Evolutionary conservation across 2,329 filamentous ascomycete genomes (phyloP).

Genomic region (Pseudogymnoascus sp.): DNA sequence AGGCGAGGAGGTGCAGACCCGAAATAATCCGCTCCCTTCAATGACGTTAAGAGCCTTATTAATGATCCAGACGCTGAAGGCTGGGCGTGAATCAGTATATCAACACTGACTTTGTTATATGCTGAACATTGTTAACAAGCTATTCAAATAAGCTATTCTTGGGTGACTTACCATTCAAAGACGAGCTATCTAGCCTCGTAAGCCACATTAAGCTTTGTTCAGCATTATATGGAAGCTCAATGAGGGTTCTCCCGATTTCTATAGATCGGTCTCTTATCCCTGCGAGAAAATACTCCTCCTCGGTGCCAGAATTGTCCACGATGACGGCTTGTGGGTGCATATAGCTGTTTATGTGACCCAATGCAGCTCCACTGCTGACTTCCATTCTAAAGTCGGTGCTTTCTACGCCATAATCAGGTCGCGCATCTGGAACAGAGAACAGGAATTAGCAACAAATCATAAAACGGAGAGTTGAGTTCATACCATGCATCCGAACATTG

Average conservation of each 20-base stretch:
- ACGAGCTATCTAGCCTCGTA: slow-evolving; percentile 62
- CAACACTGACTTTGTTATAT: slow-evolving; percentile 71
- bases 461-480: slow-evolving; percentile 22
- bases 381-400: slow-evolving; percentile 65
- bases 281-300: slow-evolving; percentile 60
- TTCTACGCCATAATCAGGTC: slow-evolving; percentile 61
- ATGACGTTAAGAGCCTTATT: slow-evolving; percentile 66
- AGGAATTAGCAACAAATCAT: slow-evolving; percentile 14
- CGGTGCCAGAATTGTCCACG: slow-evolving; percentile 56
- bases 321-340: slow-evolving; percentile 72
- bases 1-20: slow-evolving; percentile 62
- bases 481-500: slow-evolving; percentile 50
- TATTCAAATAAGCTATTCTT: slow-evolving; percentile 7
- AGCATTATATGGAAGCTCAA: slow-evolving; percentile 61
- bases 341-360: slow-evolving; percentile 64
- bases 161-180: slow-evolving; percentile 49
- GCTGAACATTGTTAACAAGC: slow-evolving; percentile 35
- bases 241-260: slow-evolving; percentile 49
- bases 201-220: slow-evolving; percentile 66
- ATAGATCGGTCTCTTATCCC: slow-evolving; percentile 48
- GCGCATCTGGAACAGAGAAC: slow-evolving; percentile 48
- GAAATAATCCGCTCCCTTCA: slow-evolving; percentile 67
- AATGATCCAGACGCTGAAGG: slow-evolving; percentile 63
- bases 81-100: slow-evolving; percentile 75
- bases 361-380: slow-evolving; percentile 51